Evolutionary conservation across 2,329 filamentous ascomycete genomes (phyloP).

Genomic region (Arthrobotrys iridis): DNA sequence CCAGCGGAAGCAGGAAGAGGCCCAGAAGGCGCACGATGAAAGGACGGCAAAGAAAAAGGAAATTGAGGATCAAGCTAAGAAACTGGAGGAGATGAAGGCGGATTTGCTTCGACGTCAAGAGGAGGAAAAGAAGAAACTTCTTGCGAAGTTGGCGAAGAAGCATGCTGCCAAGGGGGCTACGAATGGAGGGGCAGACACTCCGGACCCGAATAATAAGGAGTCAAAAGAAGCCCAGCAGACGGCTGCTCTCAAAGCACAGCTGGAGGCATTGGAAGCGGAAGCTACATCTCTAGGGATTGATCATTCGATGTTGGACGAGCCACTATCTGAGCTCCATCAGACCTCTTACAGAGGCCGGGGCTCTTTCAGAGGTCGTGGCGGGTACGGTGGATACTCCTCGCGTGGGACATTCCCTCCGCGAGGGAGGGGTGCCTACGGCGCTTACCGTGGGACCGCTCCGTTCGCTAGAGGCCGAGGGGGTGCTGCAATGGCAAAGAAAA

Average conservation of each 20-base stretch:
- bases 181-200: constrained; percentile 6
- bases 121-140: constrained; percentile 71
- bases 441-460: constrained; percentile 65
- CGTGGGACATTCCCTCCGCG: constrained; percentile 59
- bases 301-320: constrained; percentile 65
- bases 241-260: constrained; percentile 74
- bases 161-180: constrained; percentile 59
- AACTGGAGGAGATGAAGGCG: constrained; percentile 73
- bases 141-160: constrained; percentile 71
- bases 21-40: constrained; percentile 75
- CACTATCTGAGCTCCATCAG: constrained; percentile 59
- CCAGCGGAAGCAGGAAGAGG: constrained; percentile 74
- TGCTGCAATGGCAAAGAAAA: constrained; percentile 63
- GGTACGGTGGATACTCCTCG: constrained; percentile 57
- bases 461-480: constrained; percentile 57
- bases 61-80: constrained; percentile 70
- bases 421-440: constrained; percentile 62
- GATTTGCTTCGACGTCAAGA: constrained; percentile 72
- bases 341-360: constrained; percentile 61
- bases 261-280: constrained; percentile 78
- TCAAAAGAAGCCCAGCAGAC: constrained; percentile 65
- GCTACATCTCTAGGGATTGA: constrained; percentile 76
- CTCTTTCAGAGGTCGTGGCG: constrained; percentile 61
- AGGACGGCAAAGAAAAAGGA: constrained; percentile 72
- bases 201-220: constrained; percentile 56